Evolutionary conservation across 164 flowering plant species (phyloP).

Genomic region (Stephania cephalantha): DNA sequence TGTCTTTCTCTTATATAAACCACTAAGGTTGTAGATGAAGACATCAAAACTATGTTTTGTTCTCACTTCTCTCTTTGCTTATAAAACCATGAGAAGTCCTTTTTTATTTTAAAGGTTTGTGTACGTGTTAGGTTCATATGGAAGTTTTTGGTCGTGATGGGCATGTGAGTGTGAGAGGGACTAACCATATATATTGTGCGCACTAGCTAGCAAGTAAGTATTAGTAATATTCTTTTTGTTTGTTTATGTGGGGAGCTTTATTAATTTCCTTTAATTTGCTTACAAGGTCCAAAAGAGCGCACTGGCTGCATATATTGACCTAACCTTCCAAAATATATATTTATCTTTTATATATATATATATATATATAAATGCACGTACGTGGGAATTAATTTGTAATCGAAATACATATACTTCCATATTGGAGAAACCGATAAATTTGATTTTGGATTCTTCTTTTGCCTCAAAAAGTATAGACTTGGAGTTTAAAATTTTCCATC

Average conservation of each 20-base stretch:
- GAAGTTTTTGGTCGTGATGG: background rate
- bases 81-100: background rate
- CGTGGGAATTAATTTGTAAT: background rate
- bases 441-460: background rate
- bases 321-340: background rate
- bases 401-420: background rate
- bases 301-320: background rate
- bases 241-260: background rate
- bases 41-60: background rate
- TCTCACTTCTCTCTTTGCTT: background rate
- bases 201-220: background rate
- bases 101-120: too few relatives aligned
- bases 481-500: background rate
- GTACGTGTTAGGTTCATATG: background rate
- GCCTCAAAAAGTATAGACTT: background rate
- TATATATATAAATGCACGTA: too few relatives aligned
- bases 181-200: too few relatives aligned
- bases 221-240: background rate
- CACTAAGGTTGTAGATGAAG: background rate
- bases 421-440: background rate
- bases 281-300: background rate
- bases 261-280: too few relatives aligned
- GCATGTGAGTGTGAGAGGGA: background rate
- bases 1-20: background rate
- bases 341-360: background rate